Evolutionary conservation across 2,329 filamentous ascomycete genomes (phyloP), one percentile per base, ranked within the genome.

Genomic region (Cladophialophora immunda): DNA sequence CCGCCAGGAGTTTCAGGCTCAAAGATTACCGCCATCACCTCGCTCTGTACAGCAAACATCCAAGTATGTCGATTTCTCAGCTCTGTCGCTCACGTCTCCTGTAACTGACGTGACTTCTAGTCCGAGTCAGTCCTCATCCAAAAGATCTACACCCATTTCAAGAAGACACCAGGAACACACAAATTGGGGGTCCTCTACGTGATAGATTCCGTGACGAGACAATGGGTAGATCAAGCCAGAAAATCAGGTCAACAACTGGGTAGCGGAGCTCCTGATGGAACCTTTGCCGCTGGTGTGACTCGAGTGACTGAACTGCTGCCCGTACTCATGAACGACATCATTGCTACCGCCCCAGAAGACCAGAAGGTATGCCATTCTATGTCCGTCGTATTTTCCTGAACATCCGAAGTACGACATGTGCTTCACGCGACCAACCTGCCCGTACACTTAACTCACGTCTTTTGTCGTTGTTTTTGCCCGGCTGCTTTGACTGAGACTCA

Each of bases 111-210:
- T 57, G 67, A 58, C 65, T 66, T 75, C 70, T 83, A 97, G 95
- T 94, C 92, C 81, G 94, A 98, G 83, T 95, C 93, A 62, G 89
- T 94, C 75, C 89, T 99, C 77, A 92, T 98, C 75, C 93, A 97
- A 80, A 97, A 97, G 80, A 91, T 99, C 76, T 97, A 92, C 82
- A 96, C 94, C 72, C 94, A 97, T 77, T 96, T 98, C 86, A 97
- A 96, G 82, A 97, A 95, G 81, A 90, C 94, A 73, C 92, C 93
- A 68, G 89, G 89, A 78, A 97, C 93, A 79, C 94, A 99, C 87
- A 99, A 99, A 83, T 87, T 99, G 81, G 95, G 95, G 82, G 94
- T 97, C 78, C 90, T 99, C 83, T 99, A 99, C 90, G 94, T 98
- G 83, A 92, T 99, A 94, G 95, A 99, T 87, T 97, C 94, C 85